Evolutionary conservation across 768 basidiomycete species (phyloP), one percentile per base, ranked within the genome.

Genomic region (Calocybe indica): DNA sequence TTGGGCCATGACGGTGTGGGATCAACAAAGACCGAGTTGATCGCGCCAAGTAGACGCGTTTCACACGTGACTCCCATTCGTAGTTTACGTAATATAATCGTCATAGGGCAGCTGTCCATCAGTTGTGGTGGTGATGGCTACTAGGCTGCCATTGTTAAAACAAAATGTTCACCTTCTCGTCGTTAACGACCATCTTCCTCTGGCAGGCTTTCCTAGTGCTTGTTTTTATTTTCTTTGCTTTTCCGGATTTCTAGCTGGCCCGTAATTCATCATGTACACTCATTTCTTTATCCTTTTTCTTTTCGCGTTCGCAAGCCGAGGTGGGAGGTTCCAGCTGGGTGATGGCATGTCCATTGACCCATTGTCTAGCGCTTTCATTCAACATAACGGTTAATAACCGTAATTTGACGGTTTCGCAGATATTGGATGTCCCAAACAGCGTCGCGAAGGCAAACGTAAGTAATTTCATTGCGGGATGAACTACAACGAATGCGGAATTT

Each of bases 261-360:
- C 38, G n/a, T 45, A 29, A 44, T 54, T 36, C 22, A 47, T 48
- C 53, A 58, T 70, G 67, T 53, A 58, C 50, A 62, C 58, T 47
- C 52, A 65, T 52, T 37, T 62, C 55, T 35, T 62, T 50, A 53
- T 67, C 52, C 60, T 71, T 46, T 50, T 75, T 45, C 55, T 77
- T 52, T 55, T 64, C 46, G 64, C 65, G 56, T 71, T 83, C 67
- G 79, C 78, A 61, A 71, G 79, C 54, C 80, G 73, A 79, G 80
- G 84, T 82, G 56, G n/a, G 57, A 46, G n/a, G 11, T 46, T n/a
- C 7, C 3, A 2, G 15, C 31, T 37, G 22, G 22, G 40, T 14
- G 52, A 30, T 28, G 13, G 35, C 35, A 13, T 12, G 34, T 5
- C 31, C 14, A 40, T 12, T 39, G 30, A 48, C 14, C 40, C 33